Conservation (phyloP, 257 asterid species). For the Gynochthodes officinalis region DNA sequence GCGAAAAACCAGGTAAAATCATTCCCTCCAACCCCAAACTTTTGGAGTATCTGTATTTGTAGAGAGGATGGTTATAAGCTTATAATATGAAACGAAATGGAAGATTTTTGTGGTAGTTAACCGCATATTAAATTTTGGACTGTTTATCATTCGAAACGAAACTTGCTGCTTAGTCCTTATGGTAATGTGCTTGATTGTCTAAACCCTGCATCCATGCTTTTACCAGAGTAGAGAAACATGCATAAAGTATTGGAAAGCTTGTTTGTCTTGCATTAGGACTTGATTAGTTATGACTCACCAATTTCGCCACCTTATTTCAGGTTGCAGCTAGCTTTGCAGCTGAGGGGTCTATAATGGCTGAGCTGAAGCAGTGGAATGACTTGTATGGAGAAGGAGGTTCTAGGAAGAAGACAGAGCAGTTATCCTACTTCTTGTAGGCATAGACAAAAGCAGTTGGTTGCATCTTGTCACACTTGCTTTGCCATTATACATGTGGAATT, state of each 20-base stretch:
- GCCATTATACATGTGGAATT: not conserved
- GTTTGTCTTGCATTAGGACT: not conserved
- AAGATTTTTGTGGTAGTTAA: too few relatives aligned
- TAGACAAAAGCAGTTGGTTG: not conserved
- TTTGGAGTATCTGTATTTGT: too few relatives aligned
- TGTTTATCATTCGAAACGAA: too few relatives aligned
- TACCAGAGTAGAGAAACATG: not conserved
- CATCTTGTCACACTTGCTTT: not conserved
- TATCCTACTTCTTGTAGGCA: conserved; percentile 65
- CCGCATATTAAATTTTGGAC: too few relatives aligned
- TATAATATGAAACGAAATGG: not conserved
- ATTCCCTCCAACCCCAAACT: not conserved
- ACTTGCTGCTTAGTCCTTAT: not conserved
- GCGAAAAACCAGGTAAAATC: conserved; percentile 72
- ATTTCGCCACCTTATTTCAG: conserved; percentile 26
- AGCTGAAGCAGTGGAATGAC: conserved; percentile 73
- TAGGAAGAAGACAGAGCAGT: conserved; percentile 65
- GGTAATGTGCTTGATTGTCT: not conserved
- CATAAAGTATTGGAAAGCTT: not conserved
- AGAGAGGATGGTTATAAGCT: not conserved
- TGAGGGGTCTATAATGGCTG: conserved; percentile 62
- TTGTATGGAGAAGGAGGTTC: conserved; percentile 80
- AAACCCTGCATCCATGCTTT: not conserved
- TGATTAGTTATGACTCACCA: not conserved
- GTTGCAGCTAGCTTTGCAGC: conserved; percentile 83